phyloP scores from a whole-genome alignment of 2,329 filamentous ascomycete species.

The Penicillium sp. region DNA sequence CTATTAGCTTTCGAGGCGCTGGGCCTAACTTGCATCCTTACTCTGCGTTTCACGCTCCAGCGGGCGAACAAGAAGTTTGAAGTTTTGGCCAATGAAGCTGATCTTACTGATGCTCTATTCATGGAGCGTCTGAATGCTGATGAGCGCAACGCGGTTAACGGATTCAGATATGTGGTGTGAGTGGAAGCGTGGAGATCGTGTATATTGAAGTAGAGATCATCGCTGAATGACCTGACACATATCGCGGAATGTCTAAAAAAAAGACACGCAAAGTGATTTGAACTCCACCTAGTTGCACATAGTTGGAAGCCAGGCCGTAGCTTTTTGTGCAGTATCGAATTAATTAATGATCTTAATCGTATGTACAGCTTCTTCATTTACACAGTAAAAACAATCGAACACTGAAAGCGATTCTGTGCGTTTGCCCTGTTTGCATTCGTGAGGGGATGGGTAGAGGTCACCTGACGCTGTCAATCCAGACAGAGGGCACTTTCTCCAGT shows the following conservation, averaged over 20 bases:
- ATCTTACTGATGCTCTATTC: constrained; percentile 9
- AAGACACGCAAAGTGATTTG: too few species aligned
- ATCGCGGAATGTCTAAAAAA: too few species aligned
- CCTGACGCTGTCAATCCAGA: not conserved
- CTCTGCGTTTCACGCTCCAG: constrained; percentile 12
- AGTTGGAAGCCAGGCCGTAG: too few species aligned
- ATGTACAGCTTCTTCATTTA: too few species aligned
- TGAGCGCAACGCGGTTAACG: constrained; percentile 15
- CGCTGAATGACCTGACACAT: too few species aligned
- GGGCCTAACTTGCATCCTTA: constrained; percentile 16
- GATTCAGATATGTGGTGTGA: constrained; percentile 22
- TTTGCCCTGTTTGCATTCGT: not conserved
- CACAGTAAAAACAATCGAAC: too few species aligned
- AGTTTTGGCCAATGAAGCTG: constrained; percentile 2
- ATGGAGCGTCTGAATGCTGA: constrained; percentile 11
- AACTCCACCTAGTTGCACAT: too few species aligned
- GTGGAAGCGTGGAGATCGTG: too few species aligned
- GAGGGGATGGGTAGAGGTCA: not conserved
- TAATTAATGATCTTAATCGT: not conserved
- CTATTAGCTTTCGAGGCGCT: constrained; percentile 17
- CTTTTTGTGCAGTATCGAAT: not conserved
- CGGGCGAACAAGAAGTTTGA: constrained; percentile 19
- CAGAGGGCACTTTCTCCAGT: not conserved
- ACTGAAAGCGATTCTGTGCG: not conserved
- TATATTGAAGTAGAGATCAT: too few species aligned